phyloP scores from a whole-genome alignment of 2,329 filamentous ascomycete species.

The Alternaria sp. region DNA sequence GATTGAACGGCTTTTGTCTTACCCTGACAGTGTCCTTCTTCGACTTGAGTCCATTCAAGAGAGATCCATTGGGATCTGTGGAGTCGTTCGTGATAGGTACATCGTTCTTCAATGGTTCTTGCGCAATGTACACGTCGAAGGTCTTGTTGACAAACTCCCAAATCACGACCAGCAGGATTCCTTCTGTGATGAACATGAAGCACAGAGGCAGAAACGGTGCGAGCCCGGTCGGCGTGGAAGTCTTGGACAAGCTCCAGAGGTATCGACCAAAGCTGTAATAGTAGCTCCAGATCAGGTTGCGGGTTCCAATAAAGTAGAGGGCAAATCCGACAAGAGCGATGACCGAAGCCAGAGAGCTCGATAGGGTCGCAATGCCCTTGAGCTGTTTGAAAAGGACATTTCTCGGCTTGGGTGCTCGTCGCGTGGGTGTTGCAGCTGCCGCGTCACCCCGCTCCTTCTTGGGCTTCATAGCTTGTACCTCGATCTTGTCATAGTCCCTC shows the following conservation, averaged over 20 bases:
- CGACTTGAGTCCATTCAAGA: slow-evolving; percentile 82
- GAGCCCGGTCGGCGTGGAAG: slow-evolving; percentile 65
- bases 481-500: slow-evolving; percentile 75
- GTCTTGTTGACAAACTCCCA: slow-evolving; percentile 81
- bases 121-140: slow-evolving; percentile 81
- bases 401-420: slow-evolving; percentile 26
- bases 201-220: slow-evolving; percentile 64
- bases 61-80: slow-evolving; percentile 89
- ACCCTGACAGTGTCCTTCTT: slow-evolving; percentile 81
- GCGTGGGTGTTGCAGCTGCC: slow-evolving; percentile 6
- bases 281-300: slow-evolving; percentile 53
- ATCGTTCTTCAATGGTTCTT: slow-evolving; percentile 83
- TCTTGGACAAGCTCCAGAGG: slow-evolving; percentile 78
- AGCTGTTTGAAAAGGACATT: slow-evolving; percentile 31
- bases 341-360: slow-evolving; percentile 54
- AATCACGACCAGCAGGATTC: slow-evolving; percentile 71
- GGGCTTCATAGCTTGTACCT: slow-evolving; percentile 52
- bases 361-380: slow-evolving; percentile 23
- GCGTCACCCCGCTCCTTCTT: slow-evolving; percentile 28
- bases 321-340: slow-evolving; percentile 50
- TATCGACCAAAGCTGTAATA: slow-evolving; percentile 74
- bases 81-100: slow-evolving; percentile 83
- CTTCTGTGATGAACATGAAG: slow-evolving; percentile 62
- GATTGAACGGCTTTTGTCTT: slow-evolving; percentile 30
- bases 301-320: slow-evolving; percentile 42